Evolutionary conservation across 192 early-diverging fungal genomes (phyloP).

Genomic region (Helicostylum pulchrum): DNA sequence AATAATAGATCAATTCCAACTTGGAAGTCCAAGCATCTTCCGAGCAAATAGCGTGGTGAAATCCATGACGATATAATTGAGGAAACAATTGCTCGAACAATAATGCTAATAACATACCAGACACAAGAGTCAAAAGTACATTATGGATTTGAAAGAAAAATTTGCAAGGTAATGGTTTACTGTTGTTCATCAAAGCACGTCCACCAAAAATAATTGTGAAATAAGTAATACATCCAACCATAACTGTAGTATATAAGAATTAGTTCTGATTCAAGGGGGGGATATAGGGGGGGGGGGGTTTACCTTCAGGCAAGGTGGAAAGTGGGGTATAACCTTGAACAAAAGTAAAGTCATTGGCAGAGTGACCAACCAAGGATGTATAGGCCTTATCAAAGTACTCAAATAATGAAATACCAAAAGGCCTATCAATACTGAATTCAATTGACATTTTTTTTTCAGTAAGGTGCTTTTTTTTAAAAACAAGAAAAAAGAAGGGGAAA

Average conservation of each 20-base stretch:
- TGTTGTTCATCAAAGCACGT: constrained; percentile 61
- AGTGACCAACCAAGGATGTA: constrained; percentile 38
- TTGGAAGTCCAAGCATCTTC: constrained; percentile 64
- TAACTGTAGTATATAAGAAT: background rate
- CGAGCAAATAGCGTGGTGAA: constrained; percentile 68
- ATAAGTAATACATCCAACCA: constrained; percentile 46
- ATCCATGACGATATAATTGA: constrained; percentile 61
- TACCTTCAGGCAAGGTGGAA: constrained; percentile 51
- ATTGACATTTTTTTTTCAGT: too few relatives aligned
- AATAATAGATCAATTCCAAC: constrained; percentile 78
- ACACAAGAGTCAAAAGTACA: constrained; percentile 64
- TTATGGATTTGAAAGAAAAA: constrained; percentile 77
- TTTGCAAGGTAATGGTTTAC: constrained; percentile 68
- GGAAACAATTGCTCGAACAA: constrained; percentile 75
- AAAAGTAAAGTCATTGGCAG: constrained; percentile 44
- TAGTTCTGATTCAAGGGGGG: too few relatives aligned
- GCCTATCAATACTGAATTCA: constrained; percentile 41
- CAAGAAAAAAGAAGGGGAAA: background rate
- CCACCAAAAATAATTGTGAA: constrained; percentile 76
- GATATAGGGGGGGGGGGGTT: too few relatives aligned
- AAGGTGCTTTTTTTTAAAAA: too few relatives aligned
- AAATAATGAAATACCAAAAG: constrained; percentile 51
- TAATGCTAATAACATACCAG: constrained; percentile 60
- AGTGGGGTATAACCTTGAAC: constrained; percentile 46
- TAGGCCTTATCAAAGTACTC: constrained; percentile 44